Conservation (phyloP, 2,329 filamentous ascomycete genomes). For the Botryosphaeria dothidea region DNA sequence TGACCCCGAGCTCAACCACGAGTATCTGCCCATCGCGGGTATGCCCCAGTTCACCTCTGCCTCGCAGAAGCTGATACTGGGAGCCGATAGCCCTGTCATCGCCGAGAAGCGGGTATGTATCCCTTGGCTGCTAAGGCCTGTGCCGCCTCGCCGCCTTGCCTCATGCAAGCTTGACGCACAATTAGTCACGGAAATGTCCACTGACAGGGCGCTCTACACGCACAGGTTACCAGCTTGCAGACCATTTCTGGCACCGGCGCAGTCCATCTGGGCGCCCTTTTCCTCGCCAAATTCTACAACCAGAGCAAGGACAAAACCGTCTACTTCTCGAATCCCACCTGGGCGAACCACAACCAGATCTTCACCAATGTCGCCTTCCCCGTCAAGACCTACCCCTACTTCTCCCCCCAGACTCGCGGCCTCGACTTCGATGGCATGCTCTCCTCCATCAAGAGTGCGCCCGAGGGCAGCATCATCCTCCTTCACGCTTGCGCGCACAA, state of each 20-base stretch:
- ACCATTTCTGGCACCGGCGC: conserved; percentile 97
- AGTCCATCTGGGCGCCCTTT: conserved; percentile 88
- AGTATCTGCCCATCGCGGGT: conserved; percentile 96
- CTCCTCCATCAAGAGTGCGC: conserved; percentile 65
- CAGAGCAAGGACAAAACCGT: conserved; percentile 66
- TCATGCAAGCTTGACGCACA: background rate
- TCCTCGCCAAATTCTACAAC: conserved; percentile 88
- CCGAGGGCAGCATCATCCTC: conserved; percentile 80
- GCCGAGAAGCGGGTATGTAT: conserved; percentile 71
- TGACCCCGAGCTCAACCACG: conserved; percentile 91
- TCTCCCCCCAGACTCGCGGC: conserved; percentile 82
- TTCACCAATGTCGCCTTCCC: conserved; percentile 84
- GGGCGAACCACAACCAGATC: conserved; percentile 99
- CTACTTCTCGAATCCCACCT: conserved; percentile 94
- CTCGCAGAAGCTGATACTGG: conserved; percentile 87
- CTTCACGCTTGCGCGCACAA: conserved; percentile 97
- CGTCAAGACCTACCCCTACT: conserved; percentile 89
- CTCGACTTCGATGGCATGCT: conserved; percentile 93
- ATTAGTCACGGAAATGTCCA: conserved; percentile 15
- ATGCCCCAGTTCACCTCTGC: conserved; percentile 82
- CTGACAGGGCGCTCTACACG: conserved; percentile 1
- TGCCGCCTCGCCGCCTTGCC: background rate
- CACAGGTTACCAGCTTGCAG: conserved; percentile 72
- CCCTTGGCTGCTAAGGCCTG: conserved; percentile 2
- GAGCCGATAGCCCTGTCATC: conserved; percentile 76